Evolutionary conservation across 345 rosid species (phyloP).

Genomic region (Eucalyptus curtisii): DNA sequence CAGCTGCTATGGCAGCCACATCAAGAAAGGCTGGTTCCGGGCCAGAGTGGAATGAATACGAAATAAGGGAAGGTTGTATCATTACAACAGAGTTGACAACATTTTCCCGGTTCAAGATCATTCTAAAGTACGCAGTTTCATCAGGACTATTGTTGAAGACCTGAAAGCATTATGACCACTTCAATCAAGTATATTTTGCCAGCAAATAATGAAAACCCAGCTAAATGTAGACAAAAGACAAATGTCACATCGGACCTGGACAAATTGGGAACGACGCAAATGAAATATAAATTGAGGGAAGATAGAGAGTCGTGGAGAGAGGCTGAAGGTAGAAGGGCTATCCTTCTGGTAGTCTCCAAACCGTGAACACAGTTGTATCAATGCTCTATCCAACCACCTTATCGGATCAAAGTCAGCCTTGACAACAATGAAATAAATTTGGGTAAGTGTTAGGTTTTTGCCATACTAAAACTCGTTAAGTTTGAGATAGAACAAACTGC

Average conservation of each 20-base stretch:
- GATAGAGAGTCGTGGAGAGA: slow-evolving; percentile 71
- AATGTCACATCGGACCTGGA: slow-evolving; percentile 43
- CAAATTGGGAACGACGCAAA: slow-evolving; percentile 95
- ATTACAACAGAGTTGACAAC: slow-evolving; percentile 85
- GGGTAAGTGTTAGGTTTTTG: neutral
- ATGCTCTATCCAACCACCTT: slow-evolving; percentile 88
- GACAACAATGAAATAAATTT: slow-evolving; percentile 2
- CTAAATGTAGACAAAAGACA: neutral
- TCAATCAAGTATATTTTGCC: neutral
- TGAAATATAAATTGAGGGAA: slow-evolving; percentile 87
- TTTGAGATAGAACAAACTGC: neutral
- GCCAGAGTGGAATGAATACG: slow-evolving; percentile 80
- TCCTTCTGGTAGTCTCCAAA: slow-evolving; percentile 91
- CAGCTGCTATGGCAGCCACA: slow-evolving; percentile 85
- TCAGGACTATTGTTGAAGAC: slow-evolving; percentile 98
- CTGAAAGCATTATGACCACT: slow-evolving; percentile 20
- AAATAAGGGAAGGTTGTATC: slow-evolving; percentile 93
- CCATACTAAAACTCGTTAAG: neutral
- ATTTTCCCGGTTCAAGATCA: slow-evolving; percentile 81
- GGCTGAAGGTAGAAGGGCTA: slow-evolving; percentile 66
- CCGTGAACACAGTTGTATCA: slow-evolving; percentile 69
- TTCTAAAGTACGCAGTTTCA: slow-evolving; percentile 90
- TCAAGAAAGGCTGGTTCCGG: slow-evolving; percentile 88
- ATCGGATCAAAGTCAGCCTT: slow-evolving; percentile 89
- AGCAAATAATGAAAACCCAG: neutral